phyloP scores from a whole-genome alignment of 2,329 filamentous ascomycete genomes.

The Scleromitrula shiraiana region DNA sequence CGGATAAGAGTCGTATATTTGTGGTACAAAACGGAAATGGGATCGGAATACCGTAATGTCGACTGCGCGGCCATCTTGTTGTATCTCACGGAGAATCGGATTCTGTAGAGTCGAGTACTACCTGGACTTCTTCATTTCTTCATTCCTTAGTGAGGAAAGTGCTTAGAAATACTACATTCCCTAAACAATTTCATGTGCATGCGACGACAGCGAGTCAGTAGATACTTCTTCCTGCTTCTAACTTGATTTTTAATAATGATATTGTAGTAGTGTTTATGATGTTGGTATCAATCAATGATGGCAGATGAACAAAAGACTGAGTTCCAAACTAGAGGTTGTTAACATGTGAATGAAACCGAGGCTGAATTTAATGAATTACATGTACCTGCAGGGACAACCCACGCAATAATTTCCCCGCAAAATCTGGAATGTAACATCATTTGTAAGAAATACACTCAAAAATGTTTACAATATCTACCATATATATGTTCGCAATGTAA shows the following conservation, averaged over 20 bases:
- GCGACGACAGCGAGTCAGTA: not conserved
- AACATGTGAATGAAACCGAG: slow-evolving; percentile 10
- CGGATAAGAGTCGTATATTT: slow-evolving; percentile 49
- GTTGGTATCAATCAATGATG: no score
- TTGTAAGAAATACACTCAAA: no score
- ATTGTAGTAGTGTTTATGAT: no score
- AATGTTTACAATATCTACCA: no score
- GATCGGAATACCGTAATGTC: slow-evolving; percentile 65
- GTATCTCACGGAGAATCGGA: not conserved
- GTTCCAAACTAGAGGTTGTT: not conserved
- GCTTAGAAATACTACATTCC: slow-evolving; percentile 5
- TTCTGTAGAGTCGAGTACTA: slow-evolving; percentile 4
- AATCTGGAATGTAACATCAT: no score
- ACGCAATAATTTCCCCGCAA: slow-evolving; percentile 9
- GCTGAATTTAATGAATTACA: slow-evolving; percentile 4
- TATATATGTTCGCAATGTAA: no score
- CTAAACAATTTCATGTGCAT: not conserved
- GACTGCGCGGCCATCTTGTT: slow-evolving; percentile 78
- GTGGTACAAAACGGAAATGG: slow-evolving; percentile 55
- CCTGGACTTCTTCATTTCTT: slow-evolving; percentile 5
- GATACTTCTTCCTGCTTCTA: no score
- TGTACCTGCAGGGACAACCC: slow-evolving; percentile 1
- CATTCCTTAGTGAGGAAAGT: not conserved
- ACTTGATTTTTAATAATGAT: no score
- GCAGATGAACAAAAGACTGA: no score